A percentile compares a stretch with the other conserved stretches of the same genome.
Conservation (phyloP, 2,329 filamentous ascomycete species). For the Aspergillus melleus region DNA sequence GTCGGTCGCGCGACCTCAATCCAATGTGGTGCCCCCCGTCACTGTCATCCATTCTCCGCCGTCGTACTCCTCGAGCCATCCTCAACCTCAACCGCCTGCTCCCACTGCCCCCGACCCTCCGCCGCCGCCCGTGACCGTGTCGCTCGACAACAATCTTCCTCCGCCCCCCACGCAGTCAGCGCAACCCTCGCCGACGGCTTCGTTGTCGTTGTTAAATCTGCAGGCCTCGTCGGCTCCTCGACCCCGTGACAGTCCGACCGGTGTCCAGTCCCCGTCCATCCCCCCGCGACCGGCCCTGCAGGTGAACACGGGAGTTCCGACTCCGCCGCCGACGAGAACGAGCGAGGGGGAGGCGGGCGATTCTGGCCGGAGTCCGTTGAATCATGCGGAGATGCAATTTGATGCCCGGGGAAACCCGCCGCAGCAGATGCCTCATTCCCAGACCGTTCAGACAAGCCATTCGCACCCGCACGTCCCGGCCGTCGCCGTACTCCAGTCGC, state of each 20-base stretch:
- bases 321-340: background rate
- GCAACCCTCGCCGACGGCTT: background rate
- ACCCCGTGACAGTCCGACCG: background rate
- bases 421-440: background rate
- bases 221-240: background rate
- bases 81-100: slow-evolving; percentile 1
- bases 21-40: slow-evolving; percentile 13
- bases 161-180: background rate
- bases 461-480: background rate
- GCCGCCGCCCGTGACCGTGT: background rate
- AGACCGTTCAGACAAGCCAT: background rate
- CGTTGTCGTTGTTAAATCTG: background rate
- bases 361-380: background rate
- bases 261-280: slow-evolving; percentile 52
- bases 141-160: background rate
- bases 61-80: background rate
- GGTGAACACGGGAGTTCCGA: background rate
- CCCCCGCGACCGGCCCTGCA: background rate
- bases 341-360: background rate
- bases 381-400: background rate
- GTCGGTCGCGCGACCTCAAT: background rate
- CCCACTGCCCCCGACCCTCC: background rate
- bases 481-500: background rate
- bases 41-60: slow-evolving; percentile 12
- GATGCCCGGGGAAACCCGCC: background rate